Base-by-base conservation (phyloP, 1,139 yeast species). In the Zhuliangozyma parablackwelliae region DNA sequence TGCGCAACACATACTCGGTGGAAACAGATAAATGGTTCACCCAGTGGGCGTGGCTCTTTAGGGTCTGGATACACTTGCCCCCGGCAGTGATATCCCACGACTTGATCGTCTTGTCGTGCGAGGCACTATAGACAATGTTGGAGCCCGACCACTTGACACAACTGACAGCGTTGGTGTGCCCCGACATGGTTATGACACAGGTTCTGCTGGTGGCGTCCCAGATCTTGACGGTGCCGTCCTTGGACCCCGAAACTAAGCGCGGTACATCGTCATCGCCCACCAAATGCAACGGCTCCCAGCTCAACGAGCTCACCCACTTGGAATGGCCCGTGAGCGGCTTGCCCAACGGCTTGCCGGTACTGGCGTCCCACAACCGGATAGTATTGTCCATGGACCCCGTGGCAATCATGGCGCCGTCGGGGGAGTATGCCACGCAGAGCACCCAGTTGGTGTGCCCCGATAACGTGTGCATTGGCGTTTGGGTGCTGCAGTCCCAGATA, bases 71-170 rank as follows among this genome's bases (percentile, higher is more conserved):
- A 49, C 95, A 78, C 50, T 78, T 80, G 20, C 97, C 97, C 31
- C 75, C 74, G 16, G 83, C 82, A 37, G 82, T 70, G 31, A 70
- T 64, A 53, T 87, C 94, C 99, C 99, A 92, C 1, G 87, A 87
- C 58, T 83, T 83, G 47, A 92, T 84, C 3, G 97, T 86, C 57
- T 89, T 92, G 60, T 92, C 99, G 55, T 92, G 98, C 7, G 97
- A 89, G 3, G 89, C 94, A 34, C 95, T 80, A 59, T 90, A 94
- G 32, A 92, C 72, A 26, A 84, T 71, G 40, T 92, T 89, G 31
- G 81, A 69, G 1, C 98, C 98, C 39, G 96, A 87, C 99, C 99
- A 92, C 59, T 82, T 88, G 26, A 90, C 95, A 64, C 97, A 88
- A 5, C 96, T 83, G 3, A 92, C 97, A 0, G 95, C 77, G 38